Evolutionary conservation across 495 filamentous ascomycete species (phyloP).

Genomic region (Aspergillus biplanus): DNA sequence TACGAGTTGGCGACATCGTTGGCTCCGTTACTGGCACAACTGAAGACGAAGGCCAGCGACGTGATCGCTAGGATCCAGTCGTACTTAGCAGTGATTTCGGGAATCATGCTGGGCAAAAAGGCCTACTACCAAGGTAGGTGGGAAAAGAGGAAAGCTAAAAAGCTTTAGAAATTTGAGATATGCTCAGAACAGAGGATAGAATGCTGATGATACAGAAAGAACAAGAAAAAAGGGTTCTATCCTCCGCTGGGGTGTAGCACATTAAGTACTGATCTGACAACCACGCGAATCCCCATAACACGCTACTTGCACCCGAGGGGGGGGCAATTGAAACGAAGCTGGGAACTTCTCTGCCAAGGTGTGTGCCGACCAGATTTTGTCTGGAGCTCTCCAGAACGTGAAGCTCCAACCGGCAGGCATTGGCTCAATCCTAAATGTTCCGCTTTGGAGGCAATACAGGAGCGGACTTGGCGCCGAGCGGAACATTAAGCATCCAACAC

Average conservation of each 20-base stretch:
- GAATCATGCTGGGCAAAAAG: constrained; percentile 27
- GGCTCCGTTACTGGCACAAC: constrained; percentile 49
- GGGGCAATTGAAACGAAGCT: not conserved
- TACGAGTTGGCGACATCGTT: constrained; percentile 53
- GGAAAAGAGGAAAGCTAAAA: not conserved
- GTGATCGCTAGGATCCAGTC: constrained; percentile 55
- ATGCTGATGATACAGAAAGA: not conserved
- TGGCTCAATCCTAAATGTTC: constrained; percentile 11
- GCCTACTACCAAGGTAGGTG: not conserved
- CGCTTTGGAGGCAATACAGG: constrained; percentile 10
- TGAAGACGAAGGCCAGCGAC: constrained; percentile 48
- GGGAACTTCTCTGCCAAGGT: constrained; percentile 10
- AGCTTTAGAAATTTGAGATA: not conserved
- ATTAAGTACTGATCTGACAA: not conserved
- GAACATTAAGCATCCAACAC: not conserved
- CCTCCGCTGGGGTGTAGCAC: not conserved
- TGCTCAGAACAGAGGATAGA: not conserved
- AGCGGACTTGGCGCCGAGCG: constrained; percentile 28
- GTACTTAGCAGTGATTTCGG: constrained; percentile 40
- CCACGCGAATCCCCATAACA: not conserved
- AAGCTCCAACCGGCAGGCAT: constrained; percentile 12
- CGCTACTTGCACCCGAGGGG: not conserved
- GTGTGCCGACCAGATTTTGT: not conserved
- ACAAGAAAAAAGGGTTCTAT: not conserved
- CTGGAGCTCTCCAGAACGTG: constrained; percentile 20